Evolutionary conservation across 2,329 filamentous ascomycete species (phyloP).

Genomic region (Epichloe baconii): DNA sequence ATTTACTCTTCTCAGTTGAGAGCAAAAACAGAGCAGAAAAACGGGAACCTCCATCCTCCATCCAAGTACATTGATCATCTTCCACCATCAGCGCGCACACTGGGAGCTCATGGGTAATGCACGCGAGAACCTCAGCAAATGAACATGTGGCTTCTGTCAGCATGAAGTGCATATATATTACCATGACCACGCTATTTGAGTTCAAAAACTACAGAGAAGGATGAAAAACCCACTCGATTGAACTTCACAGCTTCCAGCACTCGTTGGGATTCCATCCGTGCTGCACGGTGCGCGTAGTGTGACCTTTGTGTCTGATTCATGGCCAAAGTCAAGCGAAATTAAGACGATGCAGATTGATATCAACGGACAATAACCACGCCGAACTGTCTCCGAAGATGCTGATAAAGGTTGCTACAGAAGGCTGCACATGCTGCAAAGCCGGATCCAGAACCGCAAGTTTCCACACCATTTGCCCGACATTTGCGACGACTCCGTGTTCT

Average conservation of each 20-base stretch:
- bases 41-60: too few relatives aligned
- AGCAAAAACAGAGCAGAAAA: too few relatives aligned
- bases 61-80: neutral
- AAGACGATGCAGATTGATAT: conserved; percentile 3
- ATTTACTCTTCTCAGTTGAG: too few relatives aligned
- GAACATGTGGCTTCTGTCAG: neutral
- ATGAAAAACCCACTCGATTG: neutral
- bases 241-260: neutral
- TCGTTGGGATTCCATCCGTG: neutral
- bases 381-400: neutral
- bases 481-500: conserved; percentile 3
- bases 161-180: neutral
- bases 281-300: neutral
- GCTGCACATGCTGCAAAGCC: neutral
- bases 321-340: neutral
- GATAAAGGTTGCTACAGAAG: neutral
- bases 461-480: neutral
- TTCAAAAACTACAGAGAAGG: too few relatives aligned
- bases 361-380: neutral
- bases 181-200: too few relatives aligned
- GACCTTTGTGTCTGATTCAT: neutral
- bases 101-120: neutral
- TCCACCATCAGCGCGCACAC: neutral
- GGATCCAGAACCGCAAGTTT: neutral
- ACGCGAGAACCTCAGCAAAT: neutral